Percentiles rank a stretch among this genome's conserved stretches.
Conservation (phyloP, 208 protist genomes). For the Wallacemonas sp. region DNA sequence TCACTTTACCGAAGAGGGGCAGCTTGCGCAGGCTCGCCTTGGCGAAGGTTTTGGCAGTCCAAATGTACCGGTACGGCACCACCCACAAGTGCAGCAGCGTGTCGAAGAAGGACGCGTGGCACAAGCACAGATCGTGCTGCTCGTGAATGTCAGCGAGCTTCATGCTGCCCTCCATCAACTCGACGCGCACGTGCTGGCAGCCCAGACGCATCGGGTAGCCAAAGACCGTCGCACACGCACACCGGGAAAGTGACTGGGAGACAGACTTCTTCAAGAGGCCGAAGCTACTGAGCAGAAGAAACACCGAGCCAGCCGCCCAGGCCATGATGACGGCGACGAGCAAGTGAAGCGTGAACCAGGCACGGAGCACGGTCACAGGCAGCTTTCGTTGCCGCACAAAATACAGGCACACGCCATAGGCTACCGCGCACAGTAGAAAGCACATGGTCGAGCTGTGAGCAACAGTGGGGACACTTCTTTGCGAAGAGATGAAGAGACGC, state of each 20-base stretch:
- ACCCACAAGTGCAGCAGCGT: slow-evolving; percentile 67
- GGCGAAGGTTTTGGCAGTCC: slow-evolving; percentile 60
- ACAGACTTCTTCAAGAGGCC: slow-evolving; percentile 24
- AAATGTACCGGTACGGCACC: slow-evolving; percentile 54
- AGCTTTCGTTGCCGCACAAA: slow-evolving; percentile 42
- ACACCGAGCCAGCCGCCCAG: slow-evolving; percentile 27
- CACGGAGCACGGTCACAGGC: slow-evolving; percentile 52
- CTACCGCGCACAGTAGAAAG: slow-evolving; percentile 4
- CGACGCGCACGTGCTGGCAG: slow-evolving; percentile 62
- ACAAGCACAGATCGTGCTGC: slow-evolving; percentile 65
- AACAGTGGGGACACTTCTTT: neutral
- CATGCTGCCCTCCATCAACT: slow-evolving; percentile 64
- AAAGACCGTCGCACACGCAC: slow-evolving; percentile 40
- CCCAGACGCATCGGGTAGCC: slow-evolving; percentile 45
- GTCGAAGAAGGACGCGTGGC: slow-evolving; percentile 90
- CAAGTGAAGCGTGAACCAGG: slow-evolving; percentile 61
- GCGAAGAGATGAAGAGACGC: too few species aligned
- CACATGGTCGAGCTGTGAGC: neutral
- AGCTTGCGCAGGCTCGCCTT: slow-evolving; percentile 71
- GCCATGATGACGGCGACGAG: slow-evolving; percentile 40
- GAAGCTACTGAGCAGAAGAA: slow-evolving; percentile 24
- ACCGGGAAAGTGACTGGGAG: slow-evolving; percentile 33
- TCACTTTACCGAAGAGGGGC: slow-evolving; percentile 75
- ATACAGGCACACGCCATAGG: slow-evolving; percentile 50
- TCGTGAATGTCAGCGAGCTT: slow-evolving; percentile 42